Conservation (phyloP, 2,329 filamentous ascomycete species). For the Ascochyta clinopodiicola region DNA sequence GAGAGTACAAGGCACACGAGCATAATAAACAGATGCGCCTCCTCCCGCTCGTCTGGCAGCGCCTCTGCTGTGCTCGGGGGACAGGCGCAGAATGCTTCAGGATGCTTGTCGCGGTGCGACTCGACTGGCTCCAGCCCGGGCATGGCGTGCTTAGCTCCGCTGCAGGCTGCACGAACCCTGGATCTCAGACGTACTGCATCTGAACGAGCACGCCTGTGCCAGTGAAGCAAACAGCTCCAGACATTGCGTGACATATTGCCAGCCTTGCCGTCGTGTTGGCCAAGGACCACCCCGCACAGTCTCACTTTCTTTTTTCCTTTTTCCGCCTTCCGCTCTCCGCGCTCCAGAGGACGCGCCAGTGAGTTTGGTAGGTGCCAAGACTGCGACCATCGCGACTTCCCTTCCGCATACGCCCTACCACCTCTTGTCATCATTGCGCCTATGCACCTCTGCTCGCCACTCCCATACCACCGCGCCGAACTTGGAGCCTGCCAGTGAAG, state of each 20-base stretch:
- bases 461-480: background rate
- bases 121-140: slow-evolving; percentile 10
- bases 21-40: background rate
- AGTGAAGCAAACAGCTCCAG: background rate
- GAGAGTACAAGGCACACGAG: background rate
- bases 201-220: background rate
- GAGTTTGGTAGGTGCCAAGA: slow-evolving; percentile 6
- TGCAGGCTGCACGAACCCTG: background rate
- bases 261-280: background rate
- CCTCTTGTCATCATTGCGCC: background rate
- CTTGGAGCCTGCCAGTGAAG: background rate
- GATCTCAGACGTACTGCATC: background rate
- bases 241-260: background rate
- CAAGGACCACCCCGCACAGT: slow-evolving; percentile 2
- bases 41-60: background rate
- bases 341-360: background rate
- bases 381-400: slow-evolving; percentile 16
- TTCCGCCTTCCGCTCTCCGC: background rate
- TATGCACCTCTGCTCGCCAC: background rate
- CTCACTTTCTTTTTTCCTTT: background rate
- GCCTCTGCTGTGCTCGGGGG: slow-evolving; percentile 6
- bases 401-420: slow-evolving; percentile 8
- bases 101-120: slow-evolving; percentile 11
- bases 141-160: slow-evolving; percentile 16
- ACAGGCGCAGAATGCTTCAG: slow-evolving; percentile 12